Percentiles rank a stretch among this genome's conserved stretches.
These are phyloP conservation scores for Petunia axillaris DNA, from an alignment of 257 asterid genomes.

Conservation along the genomic window DNA sequence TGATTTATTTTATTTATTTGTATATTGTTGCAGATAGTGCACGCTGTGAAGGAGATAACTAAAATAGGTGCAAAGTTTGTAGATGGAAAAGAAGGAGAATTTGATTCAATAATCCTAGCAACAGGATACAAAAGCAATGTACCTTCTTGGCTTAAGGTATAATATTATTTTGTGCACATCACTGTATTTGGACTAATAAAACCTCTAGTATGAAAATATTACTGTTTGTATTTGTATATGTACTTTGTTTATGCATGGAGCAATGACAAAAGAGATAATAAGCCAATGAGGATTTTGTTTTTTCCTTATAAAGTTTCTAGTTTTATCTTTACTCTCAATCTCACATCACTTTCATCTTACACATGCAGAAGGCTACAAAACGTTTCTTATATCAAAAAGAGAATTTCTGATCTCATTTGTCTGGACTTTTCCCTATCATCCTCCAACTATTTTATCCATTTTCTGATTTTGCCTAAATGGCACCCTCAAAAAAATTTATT, in stretches of 20 bases:
- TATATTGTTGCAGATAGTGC: conserved; percentile 53
- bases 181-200: background rate
- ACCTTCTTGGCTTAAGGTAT: conserved; percentile 91
- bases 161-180: background rate
- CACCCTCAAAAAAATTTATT: background rate
- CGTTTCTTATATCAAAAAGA: conserved; percentile 62
- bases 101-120: conserved; percentile 82
- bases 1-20: background rate
- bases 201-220: too few species aligned
- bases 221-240: too few species aligned
- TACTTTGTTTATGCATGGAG: background rate
- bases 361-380: conserved; percentile 74
- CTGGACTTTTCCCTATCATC: conserved; percentile 53
- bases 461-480: conserved; percentile 24
- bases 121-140: conserved; percentile 98
- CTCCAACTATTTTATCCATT: conserved; percentile 30
- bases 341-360: conserved; percentile 71
- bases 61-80: conserved; percentile 72
- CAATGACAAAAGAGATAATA: conserved; percentile 20
- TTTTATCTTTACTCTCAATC: conserved; percentile 47
- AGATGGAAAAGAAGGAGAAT: conserved; percentile 78
- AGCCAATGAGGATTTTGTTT: conserved; percentile 23
- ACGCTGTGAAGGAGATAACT: conserved; percentile 76
- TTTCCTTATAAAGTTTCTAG: background rate
- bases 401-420: conserved; percentile 80